Percentiles rank a stretch among this genome's conserved stretches.
Conservation (phyloP, 2,329 filamentous ascomycete genomes). For the Nemania sp. region DNA sequence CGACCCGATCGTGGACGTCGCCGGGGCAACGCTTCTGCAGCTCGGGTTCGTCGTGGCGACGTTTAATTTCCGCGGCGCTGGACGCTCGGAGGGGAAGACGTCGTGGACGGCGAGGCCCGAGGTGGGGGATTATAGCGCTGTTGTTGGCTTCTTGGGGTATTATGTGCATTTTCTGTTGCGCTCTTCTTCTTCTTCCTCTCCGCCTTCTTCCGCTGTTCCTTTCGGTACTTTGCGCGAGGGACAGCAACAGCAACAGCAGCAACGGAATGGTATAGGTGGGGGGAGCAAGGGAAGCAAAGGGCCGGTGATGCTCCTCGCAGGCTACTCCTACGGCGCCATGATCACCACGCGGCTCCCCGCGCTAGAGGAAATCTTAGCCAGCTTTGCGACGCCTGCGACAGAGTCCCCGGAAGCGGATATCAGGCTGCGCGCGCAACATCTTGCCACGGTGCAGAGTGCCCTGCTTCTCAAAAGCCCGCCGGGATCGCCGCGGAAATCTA, state of each 20-base stretch:
- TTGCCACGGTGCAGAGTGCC: slow-evolving; percentile 65
- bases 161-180: slow-evolving; percentile 67
- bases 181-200: slow-evolving; percentile 32
- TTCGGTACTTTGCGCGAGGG: too few relatives aligned
- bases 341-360: slow-evolving; percentile 74
- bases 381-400: slow-evolving; percentile 57
- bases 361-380: slow-evolving; percentile 58
- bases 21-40: slow-evolving; percentile 66
- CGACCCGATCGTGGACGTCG: slow-evolving; percentile 73
- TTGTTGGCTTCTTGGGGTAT: slow-evolving; percentile 77
- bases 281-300: too few relatives aligned
- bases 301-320: slow-evolving; percentile 59
- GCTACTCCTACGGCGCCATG: slow-evolving; percentile 91
- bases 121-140: slow-evolving; percentile 77
- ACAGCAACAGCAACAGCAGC: too few relatives aligned
- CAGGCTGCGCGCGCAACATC: slow-evolving; percentile 66
- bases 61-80: slow-evolving; percentile 90
- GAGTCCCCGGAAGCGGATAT: slow-evolving; percentile 70
- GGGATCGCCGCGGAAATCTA: slow-evolving; percentile 39
- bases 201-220: too few relatives aligned
- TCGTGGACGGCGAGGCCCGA: slow-evolving; percentile 88
- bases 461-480: slow-evolving; percentile 45
- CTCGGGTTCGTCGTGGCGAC: slow-evolving; percentile 77
- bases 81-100: slow-evolving; percentile 72
- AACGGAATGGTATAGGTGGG: too few relatives aligned